Base-by-base conservation (phyloP, 208 protist genomes). In the Acanthamoeba healyi region DNA sequence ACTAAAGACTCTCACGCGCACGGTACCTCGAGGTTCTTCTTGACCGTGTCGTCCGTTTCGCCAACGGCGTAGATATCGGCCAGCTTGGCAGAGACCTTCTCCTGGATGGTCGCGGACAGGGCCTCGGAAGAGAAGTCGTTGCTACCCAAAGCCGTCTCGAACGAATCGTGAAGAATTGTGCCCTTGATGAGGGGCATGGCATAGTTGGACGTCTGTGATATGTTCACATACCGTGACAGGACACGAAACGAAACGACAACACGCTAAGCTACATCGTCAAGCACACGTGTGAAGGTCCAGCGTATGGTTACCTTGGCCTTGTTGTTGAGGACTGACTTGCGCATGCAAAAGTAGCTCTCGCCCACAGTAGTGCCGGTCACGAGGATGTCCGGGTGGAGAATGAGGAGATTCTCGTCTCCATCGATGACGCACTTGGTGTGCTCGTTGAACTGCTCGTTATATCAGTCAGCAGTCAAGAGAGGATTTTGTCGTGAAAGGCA, bases 281-380 rank as follows among this genome's bases (percentile, higher is more conserved):
- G 6, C n/a, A 42, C 4, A 15, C 7, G 67, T 79, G 36, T 42
- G n/a, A n/a, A n/a, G n/a, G 15, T 54, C 49, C 6, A 38, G 26
- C 15, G 26, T 3, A 34, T 40, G 32, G 10, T n/a, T 54, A 93
- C 88, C 88, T 93, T 93, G 40, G 56, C 63, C 40, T 81, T 93
- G 34, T 79, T 81, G 26, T 79, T 51, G 9, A 93, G 65, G 32
- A 93, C 36, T 0, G 88, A 22, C 44, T 93, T 93, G 29, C 88
- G 88, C 32, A 93, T 32, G 46, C 88, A 93, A 34, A 81, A 81
- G 88, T 63, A 93, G 88, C 88, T 93, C 24, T 93, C 88, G n/a
- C 88, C 88, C 29, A 93, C 65, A 26, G 61, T 42, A 22, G 88
- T 93, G 65, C 88, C 88, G 29, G 88, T 61, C 7, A 93, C 46